Evolutionary conservation across 352 stramenopile species (phyloP), one percentile per base, ranked within the genome.

Genomic region (Nothophytophthora sp.): DNA sequence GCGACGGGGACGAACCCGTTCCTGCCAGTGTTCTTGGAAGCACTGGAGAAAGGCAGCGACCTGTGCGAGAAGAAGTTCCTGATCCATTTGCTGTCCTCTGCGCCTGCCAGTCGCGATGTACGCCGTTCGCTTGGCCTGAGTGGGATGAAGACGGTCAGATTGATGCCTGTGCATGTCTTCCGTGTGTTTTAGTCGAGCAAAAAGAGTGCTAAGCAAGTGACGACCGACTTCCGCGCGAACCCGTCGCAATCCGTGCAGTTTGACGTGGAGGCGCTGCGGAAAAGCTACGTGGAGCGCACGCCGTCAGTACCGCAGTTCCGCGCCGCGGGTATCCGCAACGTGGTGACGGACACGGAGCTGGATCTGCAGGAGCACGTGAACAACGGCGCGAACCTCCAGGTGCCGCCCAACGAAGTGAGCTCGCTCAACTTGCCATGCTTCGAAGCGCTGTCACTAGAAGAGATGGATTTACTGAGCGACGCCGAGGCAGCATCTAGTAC

Each of bases 301-400:
- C 87, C 87, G 6, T 50, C 58, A 0, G 78, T 95, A 22, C 87
- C 87, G 20, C 83, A 94, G 51, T 79, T 92, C 35, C 85, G 86
- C 15, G 80, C 63, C 32, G 70, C 80, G 35, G 81, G 82, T n/a
- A 83, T 93, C 23, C 81, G 83, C 9, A 88, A 88, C 40, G 78
- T 92, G 12, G 71, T 95, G 38, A 84, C 75, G 16, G 79, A 95
- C 57, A 88, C 81, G 40, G 79, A 91, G 40, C 68, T 91, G 11
- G 84, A 94, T 45, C 48, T 92, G 43, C 81, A 94, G 49, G 86
- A 92, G 44, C 78, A 93, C 34, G 41, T 88, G 53, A 92, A 94
- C 68, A 88, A 89, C 50, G 79, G 81, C 20, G 77, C 75, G 9
- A 88, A 88, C 49, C 41, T 84, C 16, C 72, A 89, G 42, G 70